Percentiles rank a stretch among this genome's conserved stretches.
These are phyloP conservation scores for Sporothrix brunneoviolacea DNA, from an alignment of 2,329 filamentous ascomycete species.

Conservation along the genomic window DNA sequence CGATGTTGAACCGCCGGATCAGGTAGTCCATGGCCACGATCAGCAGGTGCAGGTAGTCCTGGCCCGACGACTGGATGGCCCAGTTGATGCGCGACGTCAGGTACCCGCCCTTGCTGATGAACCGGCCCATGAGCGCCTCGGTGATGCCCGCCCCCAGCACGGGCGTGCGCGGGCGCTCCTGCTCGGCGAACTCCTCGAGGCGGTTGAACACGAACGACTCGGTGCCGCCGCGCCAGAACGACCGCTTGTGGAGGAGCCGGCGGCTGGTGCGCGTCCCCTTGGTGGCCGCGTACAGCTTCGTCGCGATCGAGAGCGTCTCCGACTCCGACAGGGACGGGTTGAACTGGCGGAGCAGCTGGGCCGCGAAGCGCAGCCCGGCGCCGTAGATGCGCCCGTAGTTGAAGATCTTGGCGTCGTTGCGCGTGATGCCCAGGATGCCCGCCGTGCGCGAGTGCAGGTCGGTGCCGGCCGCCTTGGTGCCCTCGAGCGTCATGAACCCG, in stretches of 20 bases:
- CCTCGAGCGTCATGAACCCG: slow-evolving; percentile 98
- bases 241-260: slow-evolving; percentile 61
- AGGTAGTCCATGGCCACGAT: slow-evolving; percentile 95
- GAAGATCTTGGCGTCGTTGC: slow-evolving; percentile 95
- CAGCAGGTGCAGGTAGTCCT: slow-evolving; percentile 92
- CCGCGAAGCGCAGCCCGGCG: slow-evolving; percentile 90
- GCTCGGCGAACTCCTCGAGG: slow-evolving; percentile 94
- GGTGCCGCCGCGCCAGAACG: slow-evolving; percentile 94
- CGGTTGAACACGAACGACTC: slow-evolving; percentile 98
- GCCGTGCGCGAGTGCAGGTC: slow-evolving; percentile 94
- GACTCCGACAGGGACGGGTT: slow-evolving; percentile 76
- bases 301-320: slow-evolving; percentile 69
- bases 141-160: slow-evolving; percentile 94
- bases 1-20: slow-evolving; percentile 73
- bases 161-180: slow-evolving; percentile 82
- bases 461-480: slow-evolving; percentile 87
- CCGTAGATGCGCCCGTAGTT: slow-evolving; percentile 99
- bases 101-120: slow-evolving; percentile 82
- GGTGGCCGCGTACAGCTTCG: slow-evolving; percentile 77
- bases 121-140: slow-evolving; percentile 83
- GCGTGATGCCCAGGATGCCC: slow-evolving; percentile 82
- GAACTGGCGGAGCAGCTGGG: slow-evolving; percentile 85
- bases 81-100: slow-evolving; percentile 97
- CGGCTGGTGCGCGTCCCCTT: slow-evolving; percentile 82
- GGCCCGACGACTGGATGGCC: slow-evolving; percentile 96